These are phyloP conservation scores for Calycina herbarum DNA, from an alignment of 2,329 filamentous ascomycete genomes.

Conservation along the genomic window DNA sequence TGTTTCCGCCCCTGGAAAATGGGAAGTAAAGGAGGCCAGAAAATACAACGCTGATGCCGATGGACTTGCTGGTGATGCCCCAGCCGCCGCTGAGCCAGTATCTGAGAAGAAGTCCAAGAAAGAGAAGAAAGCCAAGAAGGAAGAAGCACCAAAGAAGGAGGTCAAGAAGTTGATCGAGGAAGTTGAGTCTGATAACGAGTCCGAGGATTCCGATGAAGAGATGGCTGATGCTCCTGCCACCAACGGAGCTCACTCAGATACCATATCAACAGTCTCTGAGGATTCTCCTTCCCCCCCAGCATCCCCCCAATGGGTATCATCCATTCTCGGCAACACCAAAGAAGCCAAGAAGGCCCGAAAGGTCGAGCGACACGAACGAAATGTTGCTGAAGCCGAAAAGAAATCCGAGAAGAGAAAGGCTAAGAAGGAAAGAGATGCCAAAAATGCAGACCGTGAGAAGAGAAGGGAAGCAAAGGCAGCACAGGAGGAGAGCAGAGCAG, in stretches of 20 bases:
- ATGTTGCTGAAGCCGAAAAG: slow-evolving; percentile 32
- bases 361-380: slow-evolving; percentile 32
- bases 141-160: slow-evolving; percentile 41
- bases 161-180: slow-evolving; percentile 28
- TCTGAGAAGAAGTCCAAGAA: slow-evolving; percentile 47
- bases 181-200: slow-evolving; percentile 30
- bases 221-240: slow-evolving; percentile 33
- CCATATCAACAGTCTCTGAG: slow-evolving; percentile 17
- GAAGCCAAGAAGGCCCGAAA: slow-evolving; percentile 34
- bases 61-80: slow-evolving; percentile 70
- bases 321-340: slow-evolving; percentile 30
- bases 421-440: slow-evolving; percentile 30
- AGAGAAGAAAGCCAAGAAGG: slow-evolving; percentile 52
- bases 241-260: slow-evolving; percentile 24
- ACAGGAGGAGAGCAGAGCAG: slow-evolving; percentile 40
- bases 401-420: slow-evolving; percentile 45
- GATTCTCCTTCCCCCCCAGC: slow-evolving; percentile 20
- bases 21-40: slow-evolving; percentile 86
- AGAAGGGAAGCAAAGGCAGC: slow-evolving; percentile 32
- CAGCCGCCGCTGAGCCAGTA: slow-evolving; percentile 49
- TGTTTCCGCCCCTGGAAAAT: slow-evolving; percentile 67
- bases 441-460: slow-evolving; percentile 40
- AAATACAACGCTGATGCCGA: slow-evolving; percentile 97
- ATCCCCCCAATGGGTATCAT: slow-evolving; percentile 23
- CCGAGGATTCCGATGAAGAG: slow-evolving; percentile 29